A percentile compares a stretch with the other conserved stretches of the same genome.
These are phyloP conservation scores for Cryptococcus sp. DNA, from an alignment of 1,284 basidiomycete genomes.

Conservation along the genomic window DNA sequence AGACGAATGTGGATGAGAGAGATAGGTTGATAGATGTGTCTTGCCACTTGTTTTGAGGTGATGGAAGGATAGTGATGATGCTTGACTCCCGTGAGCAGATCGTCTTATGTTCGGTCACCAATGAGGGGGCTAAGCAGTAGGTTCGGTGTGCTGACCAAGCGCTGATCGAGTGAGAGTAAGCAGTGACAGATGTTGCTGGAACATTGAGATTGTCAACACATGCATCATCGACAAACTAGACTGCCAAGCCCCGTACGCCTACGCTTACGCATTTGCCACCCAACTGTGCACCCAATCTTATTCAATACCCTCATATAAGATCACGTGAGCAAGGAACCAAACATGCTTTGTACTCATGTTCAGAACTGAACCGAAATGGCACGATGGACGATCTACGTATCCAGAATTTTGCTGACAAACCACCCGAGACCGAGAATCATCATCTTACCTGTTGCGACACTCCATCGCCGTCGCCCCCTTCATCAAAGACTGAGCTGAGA, in stretches of 20 bases:
- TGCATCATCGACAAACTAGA: neutral
- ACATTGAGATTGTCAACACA: neutral
- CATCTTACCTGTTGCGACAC: no score
- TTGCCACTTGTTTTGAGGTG: neutral
- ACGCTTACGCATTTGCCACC: conserved; percentile 20
- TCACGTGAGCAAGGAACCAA: neutral
- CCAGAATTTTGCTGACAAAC: no score
- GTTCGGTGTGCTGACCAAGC: conserved; percentile 10
- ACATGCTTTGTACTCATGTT: neutral
- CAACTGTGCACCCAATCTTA: conserved; percentile 2
- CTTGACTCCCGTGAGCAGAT: neutral
- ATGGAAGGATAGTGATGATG: neutral
- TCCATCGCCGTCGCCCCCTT: no score
- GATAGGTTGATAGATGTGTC: neutral
- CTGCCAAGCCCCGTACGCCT: neutral
- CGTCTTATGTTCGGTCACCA: neutral
- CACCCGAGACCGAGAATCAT: no score
- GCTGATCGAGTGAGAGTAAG: neutral
- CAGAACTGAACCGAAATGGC: no score
- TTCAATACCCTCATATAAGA: neutral
- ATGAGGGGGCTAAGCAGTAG: neutral
- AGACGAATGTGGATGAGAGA: neutral
- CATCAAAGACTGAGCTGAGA: no score
- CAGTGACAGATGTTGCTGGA: neutral
- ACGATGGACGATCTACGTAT: no score